These are phyloP conservation scores for Fusarium avenaceum DNA, from an alignment of 2,329 filamentous ascomycete species.

Conservation along the genomic window DNA sequence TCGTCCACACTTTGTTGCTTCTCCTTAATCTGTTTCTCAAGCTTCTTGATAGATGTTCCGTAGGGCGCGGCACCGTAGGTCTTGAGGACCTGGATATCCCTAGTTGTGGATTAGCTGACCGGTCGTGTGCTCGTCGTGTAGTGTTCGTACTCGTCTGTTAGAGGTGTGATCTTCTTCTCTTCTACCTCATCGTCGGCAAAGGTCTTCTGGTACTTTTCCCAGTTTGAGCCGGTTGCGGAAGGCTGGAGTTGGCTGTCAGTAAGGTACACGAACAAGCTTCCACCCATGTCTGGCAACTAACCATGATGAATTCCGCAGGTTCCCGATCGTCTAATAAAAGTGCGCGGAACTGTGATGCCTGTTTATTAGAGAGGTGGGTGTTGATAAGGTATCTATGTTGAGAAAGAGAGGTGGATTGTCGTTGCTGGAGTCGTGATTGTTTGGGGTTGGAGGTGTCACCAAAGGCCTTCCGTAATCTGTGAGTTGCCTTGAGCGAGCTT, in stretches of 20 bases:
- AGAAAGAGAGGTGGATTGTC: constrained; percentile 26
- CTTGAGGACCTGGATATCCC: constrained; percentile 99
- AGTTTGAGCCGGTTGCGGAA: constrained; percentile 92
- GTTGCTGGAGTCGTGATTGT: constrained; percentile 45
- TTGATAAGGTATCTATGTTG: constrained; percentile 20
- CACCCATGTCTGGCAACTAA: constrained; percentile 48
- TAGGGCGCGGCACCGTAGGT: constrained; percentile 98
- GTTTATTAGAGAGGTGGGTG: not conserved
- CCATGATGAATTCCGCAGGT: constrained; percentile 58
- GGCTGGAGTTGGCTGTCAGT: constrained; percentile 70
- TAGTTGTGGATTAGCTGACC: constrained; percentile 58
- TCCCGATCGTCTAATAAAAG: constrained; percentile 20
- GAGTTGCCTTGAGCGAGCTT: constrained; percentile 59
- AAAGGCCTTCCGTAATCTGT: constrained; percentile 58
- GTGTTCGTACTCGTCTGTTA: constrained; percentile 88
- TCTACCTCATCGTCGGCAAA: constrained; percentile 97
- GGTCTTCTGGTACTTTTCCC: constrained; percentile 99
- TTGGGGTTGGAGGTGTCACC: constrained; percentile 52
- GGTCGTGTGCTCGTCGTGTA: not conserved
- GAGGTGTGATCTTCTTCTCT: constrained; percentile 99
- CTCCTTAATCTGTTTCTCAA: constrained; percentile 99
- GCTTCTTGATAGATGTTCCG: constrained; percentile 91
- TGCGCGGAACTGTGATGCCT: not conserved
- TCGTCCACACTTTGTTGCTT: constrained; percentile 98
- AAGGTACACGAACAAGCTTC: constrained; percentile 21